Evolutionary conservation across 1,284 basidiomycete species (phyloP), one percentile per base, ranked within the genome.

Genomic region (Cryptococcus sp.): DNA sequence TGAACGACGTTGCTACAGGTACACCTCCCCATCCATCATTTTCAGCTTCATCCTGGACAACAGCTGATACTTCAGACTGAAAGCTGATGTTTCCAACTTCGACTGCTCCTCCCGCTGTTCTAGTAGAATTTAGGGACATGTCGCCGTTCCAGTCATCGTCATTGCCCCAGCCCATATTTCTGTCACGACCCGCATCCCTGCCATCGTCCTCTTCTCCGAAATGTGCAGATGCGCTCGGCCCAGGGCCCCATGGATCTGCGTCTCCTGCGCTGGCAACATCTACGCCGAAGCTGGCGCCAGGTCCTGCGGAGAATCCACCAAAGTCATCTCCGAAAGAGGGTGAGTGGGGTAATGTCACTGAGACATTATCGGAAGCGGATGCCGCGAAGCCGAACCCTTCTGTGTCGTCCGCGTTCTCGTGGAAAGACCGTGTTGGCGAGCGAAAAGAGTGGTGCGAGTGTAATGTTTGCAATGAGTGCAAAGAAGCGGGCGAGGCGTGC

Each of bases 251-350:
- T 10, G 68, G 65, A 54, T 40, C 59, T 13, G 15, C 20, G 1
- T 47, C 54, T 1, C 49, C 52, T 13, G 56, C 20, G 41, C 13
- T 20, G 35, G 38, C 47, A n/a, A 42, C 53, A 35, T 10, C 27
- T 1, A 47, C 54, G 0, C 49, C 52, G 15, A 53, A 23, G 41
- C n/a, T 23, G 35, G 25, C 44, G 19, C 41, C 53, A n/a, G 50
- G 47, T 15, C 60, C 67, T 8, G 53, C 47, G 22, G 67, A 59
- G 56, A 73, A 73, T 2, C 67, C 66, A 4, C 70, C 68, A 59
- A 73, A 70, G 7, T 65, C 68, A 23, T 71, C 68, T 2, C 67
- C 68, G 48, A 73, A 68, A 2, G 64, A 66, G 13, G 69, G 61
- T 10, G 70, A 71, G 42, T 59, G 63, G 5, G 69, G 66, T 44